Percentiles rank a stretch among this genome's conserved stretches.
phyloP scores from a whole-genome alignment of 192 early-diverging fungal species.

The Powellomyces hirtus region DNA sequence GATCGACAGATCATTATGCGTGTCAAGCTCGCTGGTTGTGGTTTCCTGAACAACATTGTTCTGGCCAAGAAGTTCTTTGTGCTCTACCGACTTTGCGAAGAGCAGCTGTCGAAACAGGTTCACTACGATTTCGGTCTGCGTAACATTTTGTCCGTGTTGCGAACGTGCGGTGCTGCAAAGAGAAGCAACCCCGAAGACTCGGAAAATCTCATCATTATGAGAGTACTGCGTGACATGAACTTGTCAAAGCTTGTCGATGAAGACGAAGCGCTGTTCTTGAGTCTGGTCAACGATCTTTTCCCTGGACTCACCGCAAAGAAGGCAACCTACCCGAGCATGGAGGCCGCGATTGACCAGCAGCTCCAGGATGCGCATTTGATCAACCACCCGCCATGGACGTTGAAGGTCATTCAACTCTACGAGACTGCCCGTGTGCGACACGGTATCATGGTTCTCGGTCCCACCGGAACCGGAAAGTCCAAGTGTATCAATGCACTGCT shows the following conservation, averaged over 20 bases:
- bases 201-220: conserved; percentile 65
- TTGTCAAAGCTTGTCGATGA: conserved; percentile 67
- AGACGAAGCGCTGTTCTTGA: conserved; percentile 60
- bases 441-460: conserved; percentile 67
- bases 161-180: conserved; percentile 63
- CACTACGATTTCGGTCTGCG: conserved; percentile 67
- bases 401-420: conserved; percentile 66
- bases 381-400: conserved; percentile 62
- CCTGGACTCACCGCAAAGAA: conserved; percentile 61
- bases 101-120: conserved; percentile 66
- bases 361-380: conserved; percentile 57
- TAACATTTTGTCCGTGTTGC: conserved; percentile 64
- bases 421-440: conserved; percentile 61
- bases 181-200: conserved; percentile 58
- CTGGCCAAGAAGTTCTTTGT: conserved; percentile 69
- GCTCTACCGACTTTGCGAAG: conserved; percentile 61
- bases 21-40: conserved; percentile 64
- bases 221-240: conserved; percentile 67
- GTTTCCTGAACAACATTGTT: conserved; percentile 65
- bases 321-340: conserved; percentile 53
- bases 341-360: conserved; percentile 61
- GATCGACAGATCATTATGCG: conserved; percentile 67
- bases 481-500: conserved; percentile 59
- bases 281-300: conserved; percentile 63
- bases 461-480: conserved; percentile 63